phyloP scores from a whole-genome alignment of 2,329 filamentous ascomycete species.

The Pyrenophora tritici-repentis region DNA sequence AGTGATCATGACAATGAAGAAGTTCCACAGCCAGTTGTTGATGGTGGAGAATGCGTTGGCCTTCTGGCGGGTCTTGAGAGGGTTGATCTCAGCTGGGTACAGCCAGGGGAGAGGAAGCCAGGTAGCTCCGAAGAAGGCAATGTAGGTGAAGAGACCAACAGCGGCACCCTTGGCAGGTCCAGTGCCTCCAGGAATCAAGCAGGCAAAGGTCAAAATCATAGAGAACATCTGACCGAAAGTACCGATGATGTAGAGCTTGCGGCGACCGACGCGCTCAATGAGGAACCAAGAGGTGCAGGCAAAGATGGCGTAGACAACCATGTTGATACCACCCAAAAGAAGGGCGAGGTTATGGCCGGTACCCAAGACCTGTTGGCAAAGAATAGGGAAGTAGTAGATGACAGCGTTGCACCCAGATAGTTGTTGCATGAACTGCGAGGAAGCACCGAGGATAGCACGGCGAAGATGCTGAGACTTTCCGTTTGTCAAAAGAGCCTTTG shows the following conservation, averaged over 20 bases:
- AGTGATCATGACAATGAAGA: slow-evolving; percentile 51
- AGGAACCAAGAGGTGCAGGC: slow-evolving; percentile 66
- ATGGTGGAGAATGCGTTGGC: slow-evolving; percentile 60
- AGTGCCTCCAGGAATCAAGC: slow-evolving; percentile 45
- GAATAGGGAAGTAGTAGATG: slow-evolving; percentile 53
- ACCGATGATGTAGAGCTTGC: slow-evolving; percentile 51
- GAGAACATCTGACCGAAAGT: slow-evolving; percentile 59
- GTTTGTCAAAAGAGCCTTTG: slow-evolving; percentile 59
- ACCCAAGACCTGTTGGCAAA: slow-evolving; percentile 59
- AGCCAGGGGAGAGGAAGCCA: slow-evolving; percentile 68
- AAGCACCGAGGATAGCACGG: slow-evolving; percentile 63
- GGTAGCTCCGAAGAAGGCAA: slow-evolving; percentile 69
- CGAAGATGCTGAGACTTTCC: slow-evolving; percentile 69
- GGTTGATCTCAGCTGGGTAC: slow-evolving; percentile 59
- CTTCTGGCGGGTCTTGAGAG: slow-evolving; percentile 61
- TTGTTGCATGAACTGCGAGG: slow-evolving; percentile 68
- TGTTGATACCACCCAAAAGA: slow-evolving; percentile 57
- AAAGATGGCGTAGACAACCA: slow-evolving; percentile 61
- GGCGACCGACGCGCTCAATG: slow-evolving; percentile 64
- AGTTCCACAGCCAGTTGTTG: slow-evolving; percentile 62
- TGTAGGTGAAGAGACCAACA: slow-evolving; percentile 71
- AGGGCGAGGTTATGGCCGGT: slow-evolving; percentile 50
- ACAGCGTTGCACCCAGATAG: slow-evolving; percentile 48
- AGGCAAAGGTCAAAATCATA: slow-evolving; percentile 48
- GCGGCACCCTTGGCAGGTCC: slow-evolving; percentile 55